phyloP scores from a whole-genome alignment of 179 eudicot genomes.

The Beta lomatogona region DNA sequence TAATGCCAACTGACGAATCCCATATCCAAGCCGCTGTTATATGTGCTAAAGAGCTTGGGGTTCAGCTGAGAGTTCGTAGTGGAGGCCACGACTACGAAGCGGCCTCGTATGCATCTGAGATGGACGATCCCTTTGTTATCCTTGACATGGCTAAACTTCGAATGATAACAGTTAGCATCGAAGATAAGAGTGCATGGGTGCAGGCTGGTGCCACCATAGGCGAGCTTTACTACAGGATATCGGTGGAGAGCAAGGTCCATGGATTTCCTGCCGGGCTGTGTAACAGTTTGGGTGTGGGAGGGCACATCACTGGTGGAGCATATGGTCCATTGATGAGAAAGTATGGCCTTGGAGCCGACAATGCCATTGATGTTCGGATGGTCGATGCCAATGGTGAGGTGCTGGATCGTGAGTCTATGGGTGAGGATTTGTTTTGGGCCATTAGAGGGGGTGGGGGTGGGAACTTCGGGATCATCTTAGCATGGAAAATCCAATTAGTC shows the following conservation, averaged over 20 bases:
- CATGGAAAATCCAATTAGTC: slow-evolving; percentile 50
- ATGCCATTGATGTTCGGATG: slow-evolving; percentile 47
- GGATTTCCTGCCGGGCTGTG: slow-evolving; percentile 45
- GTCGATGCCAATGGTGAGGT: slow-evolving; percentile 41
- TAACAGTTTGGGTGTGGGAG: slow-evolving; percentile 43
- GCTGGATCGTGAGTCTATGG: slow-evolving; percentile 45
- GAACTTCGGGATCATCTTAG: slow-evolving; percentile 45
- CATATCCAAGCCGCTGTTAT: slow-evolving; percentile 35
- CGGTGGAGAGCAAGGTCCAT: slow-evolving; percentile 38
- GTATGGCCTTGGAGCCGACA: slow-evolving; percentile 55
- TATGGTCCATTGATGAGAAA: slow-evolving; percentile 51
- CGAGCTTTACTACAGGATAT: slow-evolving; percentile 47
- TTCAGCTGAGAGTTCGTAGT: slow-evolving; percentile 43
- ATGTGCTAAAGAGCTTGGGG: slow-evolving; percentile 33
- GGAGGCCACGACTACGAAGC: slow-evolving; percentile 48
- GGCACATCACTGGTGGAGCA: slow-evolving; percentile 51
- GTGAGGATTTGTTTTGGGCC: slow-evolving; percentile 53
- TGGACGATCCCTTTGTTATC: slow-evolving; percentile 37
- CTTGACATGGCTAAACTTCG: slow-evolving; percentile 48
- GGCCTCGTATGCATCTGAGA: slow-evolving; percentile 38
- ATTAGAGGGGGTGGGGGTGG: slow-evolving; percentile 49
- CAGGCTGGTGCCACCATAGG: slow-evolving; percentile 56
- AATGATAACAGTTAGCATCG: slow-evolving; percentile 35
- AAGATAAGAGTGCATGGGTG: slow-evolving; percentile 52
- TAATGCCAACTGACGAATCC: slow-evolving; percentile 33